These are phyloP conservation scores for Agaricus subrufescens DNA, from an alignment of 768 basidiomycete genomes.

Conservation along the genomic window DNA sequence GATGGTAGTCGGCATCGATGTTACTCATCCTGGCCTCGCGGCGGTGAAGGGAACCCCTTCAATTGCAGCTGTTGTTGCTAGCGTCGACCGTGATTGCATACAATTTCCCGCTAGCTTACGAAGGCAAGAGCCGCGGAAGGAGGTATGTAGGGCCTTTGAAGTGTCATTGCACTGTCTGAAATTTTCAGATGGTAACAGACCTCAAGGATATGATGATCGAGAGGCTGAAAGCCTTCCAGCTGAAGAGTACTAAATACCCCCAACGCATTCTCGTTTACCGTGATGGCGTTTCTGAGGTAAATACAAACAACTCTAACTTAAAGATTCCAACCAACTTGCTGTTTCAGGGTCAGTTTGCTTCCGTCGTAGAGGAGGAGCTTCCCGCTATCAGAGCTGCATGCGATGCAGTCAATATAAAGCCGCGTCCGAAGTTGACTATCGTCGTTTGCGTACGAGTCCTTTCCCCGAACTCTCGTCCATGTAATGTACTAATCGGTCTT, in stretches of 20 bases:
- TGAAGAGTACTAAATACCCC: constrained; percentile 48
- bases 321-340: constrained; percentile 12
- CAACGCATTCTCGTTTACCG: constrained; percentile 69
- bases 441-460: constrained; percentile 65
- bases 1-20: constrained; percentile 81
- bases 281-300: constrained; percentile 79
- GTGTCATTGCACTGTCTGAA: neutral
- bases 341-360: constrained; percentile 66
- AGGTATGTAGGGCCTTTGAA: constrained; percentile 38
- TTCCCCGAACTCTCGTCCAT: constrained; percentile 5
- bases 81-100: constrained; percentile 53
- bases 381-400: constrained; percentile 61
- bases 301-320: constrained; percentile 17
- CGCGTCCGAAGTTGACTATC: constrained; percentile 60
- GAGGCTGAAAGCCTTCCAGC: constrained; percentile 49
- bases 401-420: constrained; percentile 37
- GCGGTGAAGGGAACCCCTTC: constrained; percentile 74
- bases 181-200: constrained; percentile 68
- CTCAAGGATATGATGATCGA: constrained; percentile 63
- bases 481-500: constrained; percentile 11
- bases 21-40: constrained; percentile 77
- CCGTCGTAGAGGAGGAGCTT: constrained; percentile 60
- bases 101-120: constrained; percentile 75
- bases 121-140: constrained; percentile 71
- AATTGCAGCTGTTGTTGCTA: constrained; percentile 84